phyloP scores from a whole-genome alignment of 306 rosid species.

The Castanea sativa region DNA sequence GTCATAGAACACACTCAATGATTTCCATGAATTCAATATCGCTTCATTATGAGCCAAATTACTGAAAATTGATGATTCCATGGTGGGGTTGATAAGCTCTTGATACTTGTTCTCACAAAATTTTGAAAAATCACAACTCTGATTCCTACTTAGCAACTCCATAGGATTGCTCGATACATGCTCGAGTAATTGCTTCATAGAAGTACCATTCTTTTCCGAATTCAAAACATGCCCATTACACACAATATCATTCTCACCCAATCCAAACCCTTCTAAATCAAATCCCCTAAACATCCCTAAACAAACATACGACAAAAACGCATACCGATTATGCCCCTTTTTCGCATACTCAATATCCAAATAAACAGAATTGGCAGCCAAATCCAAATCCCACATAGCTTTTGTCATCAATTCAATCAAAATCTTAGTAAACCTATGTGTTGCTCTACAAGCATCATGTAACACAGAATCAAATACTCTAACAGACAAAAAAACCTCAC shows the following conservation, averaged over 20 bases:
- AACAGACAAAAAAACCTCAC: slow-evolving; percentile 69
- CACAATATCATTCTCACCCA: slow-evolving; percentile 27
- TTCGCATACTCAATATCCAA: slow-evolving; percentile 62
- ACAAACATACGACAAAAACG: slow-evolving; percentile 80
- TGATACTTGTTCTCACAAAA: slow-evolving; percentile 88
- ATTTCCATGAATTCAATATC: slow-evolving; percentile 80
- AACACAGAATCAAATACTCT: slow-evolving; percentile 76
- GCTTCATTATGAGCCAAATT: slow-evolving; percentile 66
- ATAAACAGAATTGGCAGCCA: slow-evolving; percentile 71
- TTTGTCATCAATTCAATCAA: slow-evolving; percentile 83
- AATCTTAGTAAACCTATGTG: slow-evolving; percentile 69
- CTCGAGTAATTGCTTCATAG: slow-evolving; percentile 76
- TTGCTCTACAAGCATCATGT: slow-evolving; percentile 72
- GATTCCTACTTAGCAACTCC: slow-evolving; percentile 68
- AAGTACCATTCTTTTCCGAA: slow-evolving; percentile 28
- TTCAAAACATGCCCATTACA: slow-evolving; percentile 33
- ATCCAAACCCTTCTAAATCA: slow-evolving; percentile 44
- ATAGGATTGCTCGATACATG: slow-evolving; percentile 88
- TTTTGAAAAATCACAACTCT: slow-evolving; percentile 59
- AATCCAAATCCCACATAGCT: slow-evolving; percentile 90
- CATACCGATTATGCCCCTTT: slow-evolving; percentile 68
- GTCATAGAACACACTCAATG: slow-evolving; percentile 81
- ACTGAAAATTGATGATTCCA: slow-evolving; percentile 83
- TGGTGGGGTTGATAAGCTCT: slow-evolving; percentile 70
- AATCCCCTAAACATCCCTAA: slow-evolving; percentile 85